phyloP scores from a whole-genome alignment of 441 rosid species.

The Geranium incanum region DNA sequence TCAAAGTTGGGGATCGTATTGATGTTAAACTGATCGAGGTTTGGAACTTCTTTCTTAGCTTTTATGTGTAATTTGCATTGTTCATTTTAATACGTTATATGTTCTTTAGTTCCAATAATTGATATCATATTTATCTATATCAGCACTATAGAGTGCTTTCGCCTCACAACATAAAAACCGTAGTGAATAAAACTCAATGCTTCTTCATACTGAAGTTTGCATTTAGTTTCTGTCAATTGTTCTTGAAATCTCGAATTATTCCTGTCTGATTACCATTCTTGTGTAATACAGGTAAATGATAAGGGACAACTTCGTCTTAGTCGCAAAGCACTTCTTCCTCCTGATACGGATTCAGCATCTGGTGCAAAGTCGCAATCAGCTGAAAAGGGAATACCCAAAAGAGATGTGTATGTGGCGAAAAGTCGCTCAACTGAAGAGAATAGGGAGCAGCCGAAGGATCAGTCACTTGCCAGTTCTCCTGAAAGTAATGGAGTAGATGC shows the following conservation, averaged over 20 bases:
- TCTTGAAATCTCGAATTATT: not conserved
- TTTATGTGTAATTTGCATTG: not conserved
- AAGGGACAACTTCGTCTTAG: constrained; percentile 98
- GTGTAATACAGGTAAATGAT: constrained; percentile 60
- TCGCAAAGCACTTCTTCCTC: constrained; percentile 65
- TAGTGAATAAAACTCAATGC: not conserved
- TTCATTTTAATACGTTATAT: not conserved
- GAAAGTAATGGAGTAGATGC: constrained; percentile 34
- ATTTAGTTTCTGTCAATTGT: not conserved
- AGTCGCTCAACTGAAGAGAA: constrained; percentile 39
- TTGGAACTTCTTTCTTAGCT: constrained; percentile 19
- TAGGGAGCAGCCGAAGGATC: constrained; percentile 19
- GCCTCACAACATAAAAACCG: not conserved
- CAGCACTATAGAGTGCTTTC: not conserved
- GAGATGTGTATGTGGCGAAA: constrained; percentile 27
- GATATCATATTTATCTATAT: not conserved
- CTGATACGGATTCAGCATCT: constrained; percentile 44
- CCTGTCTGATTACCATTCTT: not conserved
- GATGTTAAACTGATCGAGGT: constrained; percentile 98
- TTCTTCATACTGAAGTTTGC: not conserved
- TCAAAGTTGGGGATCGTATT: constrained; percentile 79
- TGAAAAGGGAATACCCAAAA: constrained; percentile 34
- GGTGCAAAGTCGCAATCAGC: constrained; percentile 33
- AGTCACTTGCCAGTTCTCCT: constrained; percentile 29
- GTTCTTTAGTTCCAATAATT: not conserved